A percentile compares a stretch with the other conserved stretches of the same genome.
These are phyloP conservation scores for Phytophthora macrochlamydospora DNA, from an alignment of 352 stramenopile species.

Conservation along the genomic window DNA sequence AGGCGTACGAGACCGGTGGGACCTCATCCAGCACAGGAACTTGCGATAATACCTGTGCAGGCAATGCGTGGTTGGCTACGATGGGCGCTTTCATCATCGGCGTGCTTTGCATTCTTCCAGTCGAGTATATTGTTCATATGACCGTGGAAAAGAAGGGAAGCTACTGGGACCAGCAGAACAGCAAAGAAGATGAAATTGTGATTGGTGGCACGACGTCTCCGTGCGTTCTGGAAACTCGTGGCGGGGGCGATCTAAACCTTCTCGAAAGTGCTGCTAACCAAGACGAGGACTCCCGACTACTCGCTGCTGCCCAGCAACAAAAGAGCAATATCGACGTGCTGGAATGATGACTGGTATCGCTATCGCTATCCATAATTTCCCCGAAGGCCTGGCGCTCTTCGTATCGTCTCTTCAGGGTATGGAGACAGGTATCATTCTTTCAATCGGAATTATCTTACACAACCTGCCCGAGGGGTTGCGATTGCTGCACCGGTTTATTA, in stretches of 20 bases:
- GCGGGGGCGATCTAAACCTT: constrained; percentile 19
- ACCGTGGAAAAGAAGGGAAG: constrained; percentile 43
- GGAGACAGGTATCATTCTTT: constrained; percentile 74
- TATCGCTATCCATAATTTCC: constrained; percentile 76
- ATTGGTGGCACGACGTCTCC: constrained; percentile 14
- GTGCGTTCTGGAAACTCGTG: constrained; percentile 18
- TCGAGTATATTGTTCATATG: constrained; percentile 39
- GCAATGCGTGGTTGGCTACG: constrained; percentile 66
- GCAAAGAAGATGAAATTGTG: constrained; percentile 18
- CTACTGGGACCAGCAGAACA: constrained; percentile 23
- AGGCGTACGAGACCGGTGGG: constrained; percentile 69
- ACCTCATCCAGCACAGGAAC: constrained; percentile 37
- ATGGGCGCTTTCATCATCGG: constrained; percentile 61
- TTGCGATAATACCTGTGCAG: constrained; percentile 63
- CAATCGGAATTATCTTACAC: constrained; percentile 95
- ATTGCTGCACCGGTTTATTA: constrained; percentile 96
- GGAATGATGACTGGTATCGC: constrained; percentile 89
- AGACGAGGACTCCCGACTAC: not conserved
- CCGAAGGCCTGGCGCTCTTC: constrained; percentile 96
- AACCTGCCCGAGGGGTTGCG: constrained; percentile 96
- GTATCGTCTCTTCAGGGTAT: constrained; percentile 90
- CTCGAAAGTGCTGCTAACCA: constrained; percentile 18
- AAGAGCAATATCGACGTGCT: constrained; percentile 63
- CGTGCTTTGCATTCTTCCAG: constrained; percentile 61
- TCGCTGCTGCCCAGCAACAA: not conserved